Evolutionary conservation across 2,329 filamentous ascomycete species (phyloP), one percentile per base, ranked within the genome.

Genomic region (Colletotrichum brevisporum): DNA sequence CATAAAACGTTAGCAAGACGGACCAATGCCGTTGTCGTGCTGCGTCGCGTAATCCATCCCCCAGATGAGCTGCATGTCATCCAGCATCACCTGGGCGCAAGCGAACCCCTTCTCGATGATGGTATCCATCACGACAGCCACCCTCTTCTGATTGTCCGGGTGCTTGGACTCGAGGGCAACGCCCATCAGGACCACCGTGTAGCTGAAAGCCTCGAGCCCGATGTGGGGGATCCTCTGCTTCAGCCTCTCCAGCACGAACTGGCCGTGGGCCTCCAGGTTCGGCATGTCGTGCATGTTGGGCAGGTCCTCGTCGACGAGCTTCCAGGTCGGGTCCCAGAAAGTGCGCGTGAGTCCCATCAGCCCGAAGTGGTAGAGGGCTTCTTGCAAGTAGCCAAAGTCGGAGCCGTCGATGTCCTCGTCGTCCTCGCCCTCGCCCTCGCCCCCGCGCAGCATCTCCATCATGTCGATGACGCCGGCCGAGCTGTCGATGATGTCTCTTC

Each of bases 301-400:
- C 50, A 69, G 31, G 36, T 60, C 36, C 16, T 60, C 43, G 36
- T 60, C 66, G 12, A 69, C 18, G 12, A 69, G 62, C 10, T 56
- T 66, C 66, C 66, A 69, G 1, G 52, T 41, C 1, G 66, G 62
- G 18, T 66, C 66, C 43, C 50, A 60, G 15, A 69, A 69, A 6
- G 51, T 47, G 2, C 66, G 62, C 10, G 62, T 69, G 8, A 69
- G 43, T 1, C 50, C 66, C 62, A 69, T 69, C 8, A 66, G 36
- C 2, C 50, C 26, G 3, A 50, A 66, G 13, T 47, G 66, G 43
- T 69, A 69, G 26, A 55, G 59, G 1, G 21, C 41, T 8, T 55
- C 62, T 12, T 62, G 45, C 50, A 69, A n/a, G 31, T 5, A 26
- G 26, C 43, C 16, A 13, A 69, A 69, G 18, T 66, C 55, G 39